Conservation (phyloP, 768 basidiomycete species). For the Tephrocybe sp. region DNA sequence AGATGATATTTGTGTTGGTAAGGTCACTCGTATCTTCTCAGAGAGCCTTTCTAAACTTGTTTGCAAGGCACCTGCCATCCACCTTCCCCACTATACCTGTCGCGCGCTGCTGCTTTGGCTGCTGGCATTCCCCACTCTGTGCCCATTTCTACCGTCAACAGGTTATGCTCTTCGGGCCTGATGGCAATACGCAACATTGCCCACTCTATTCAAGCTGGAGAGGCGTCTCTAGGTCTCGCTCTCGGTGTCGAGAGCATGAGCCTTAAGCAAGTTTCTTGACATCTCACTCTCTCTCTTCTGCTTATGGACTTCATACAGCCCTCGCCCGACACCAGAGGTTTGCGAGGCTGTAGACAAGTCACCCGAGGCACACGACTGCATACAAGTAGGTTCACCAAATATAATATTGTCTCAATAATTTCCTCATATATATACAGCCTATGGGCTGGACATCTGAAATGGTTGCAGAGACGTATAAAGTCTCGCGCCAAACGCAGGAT, state of each 20-base stretch:
- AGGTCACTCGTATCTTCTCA: constrained; percentile 17
- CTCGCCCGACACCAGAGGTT: constrained; percentile 72
- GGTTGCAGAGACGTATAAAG: constrained; percentile 77
- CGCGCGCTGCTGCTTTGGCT: constrained; percentile 81
- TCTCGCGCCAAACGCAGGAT: constrained; percentile 83
- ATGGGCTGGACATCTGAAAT: constrained; percentile 97
- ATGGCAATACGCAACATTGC: constrained; percentile 93
- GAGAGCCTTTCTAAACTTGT: background rate
- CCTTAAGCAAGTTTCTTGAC: constrained; percentile 50
- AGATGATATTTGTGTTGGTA: constrained; percentile 84
- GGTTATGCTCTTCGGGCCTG: constrained; percentile 91
- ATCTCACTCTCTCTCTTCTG: constrained; percentile 2
- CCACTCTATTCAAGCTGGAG: constrained; percentile 78
- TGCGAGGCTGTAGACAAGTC: constrained; percentile 54
- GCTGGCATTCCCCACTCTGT: constrained; percentile 86
- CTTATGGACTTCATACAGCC: constrained; percentile 34
- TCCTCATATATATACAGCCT: constrained; percentile 43
- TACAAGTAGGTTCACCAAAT: constrained; percentile 49
- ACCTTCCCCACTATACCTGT: constrained; percentile 77
- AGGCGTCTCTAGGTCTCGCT: constrained; percentile 85
- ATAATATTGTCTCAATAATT: background rate
- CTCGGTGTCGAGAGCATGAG: constrained; percentile 84
- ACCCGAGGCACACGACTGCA: constrained; percentile 70
- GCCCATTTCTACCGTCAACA: constrained; percentile 88
- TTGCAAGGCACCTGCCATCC: constrained; percentile 88